Percentiles rank a stretch among this genome's conserved stretches.
These are phyloP conservation scores for Euphrasia confusa DNA, from an alignment of 257 asterid genomes.

Conservation along the genomic window DNA sequence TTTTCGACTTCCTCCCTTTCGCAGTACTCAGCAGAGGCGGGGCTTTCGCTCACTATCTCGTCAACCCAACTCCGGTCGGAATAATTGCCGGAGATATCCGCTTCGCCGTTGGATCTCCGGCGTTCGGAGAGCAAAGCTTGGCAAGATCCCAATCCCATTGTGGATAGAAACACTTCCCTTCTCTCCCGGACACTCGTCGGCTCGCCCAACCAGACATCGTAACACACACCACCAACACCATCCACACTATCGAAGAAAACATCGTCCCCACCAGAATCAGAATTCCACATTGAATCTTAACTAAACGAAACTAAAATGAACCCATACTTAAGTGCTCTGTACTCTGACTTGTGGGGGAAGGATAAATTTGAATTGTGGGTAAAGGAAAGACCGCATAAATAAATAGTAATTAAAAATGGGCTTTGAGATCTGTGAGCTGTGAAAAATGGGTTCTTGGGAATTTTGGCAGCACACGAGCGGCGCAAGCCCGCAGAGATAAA, in stretches of 20 bases:
- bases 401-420: background rate
- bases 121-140: slow-evolving; percentile 25
- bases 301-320: no score
- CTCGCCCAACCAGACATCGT: slow-evolving; percentile 61
- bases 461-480: slow-evolving; percentile 61
- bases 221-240: slow-evolving; percentile 24
- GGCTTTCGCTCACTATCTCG: slow-evolving; percentile 18
- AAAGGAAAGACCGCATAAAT: slow-evolving; percentile 37
- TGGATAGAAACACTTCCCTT: slow-evolving; percentile 33
- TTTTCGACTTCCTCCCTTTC: slow-evolving; percentile 14
- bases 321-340: slow-evolving; percentile 38
- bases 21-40: slow-evolving; percentile 6
- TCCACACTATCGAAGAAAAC: slow-evolving; percentile 62
- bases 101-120: slow-evolving; percentile 45
- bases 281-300: slow-evolving; percentile 34
- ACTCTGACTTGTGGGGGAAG: slow-evolving; percentile 27
- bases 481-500: slow-evolving; percentile 23
- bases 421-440: slow-evolving; percentile 44
- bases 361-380: slow-evolving; percentile 27
- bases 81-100: slow-evolving; percentile 43
- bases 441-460: slow-evolving; percentile 32
- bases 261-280: slow-evolving; percentile 34
- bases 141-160: slow-evolving; percentile 41
- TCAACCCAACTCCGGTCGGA: slow-evolving; percentile 34
- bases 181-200: slow-evolving; percentile 61